A percentile compares a stretch with the other conserved stretches of the same genome.
phyloP scores from a whole-genome alignment of 306 rosid genomes.

The Benincasa hispida region DNA sequence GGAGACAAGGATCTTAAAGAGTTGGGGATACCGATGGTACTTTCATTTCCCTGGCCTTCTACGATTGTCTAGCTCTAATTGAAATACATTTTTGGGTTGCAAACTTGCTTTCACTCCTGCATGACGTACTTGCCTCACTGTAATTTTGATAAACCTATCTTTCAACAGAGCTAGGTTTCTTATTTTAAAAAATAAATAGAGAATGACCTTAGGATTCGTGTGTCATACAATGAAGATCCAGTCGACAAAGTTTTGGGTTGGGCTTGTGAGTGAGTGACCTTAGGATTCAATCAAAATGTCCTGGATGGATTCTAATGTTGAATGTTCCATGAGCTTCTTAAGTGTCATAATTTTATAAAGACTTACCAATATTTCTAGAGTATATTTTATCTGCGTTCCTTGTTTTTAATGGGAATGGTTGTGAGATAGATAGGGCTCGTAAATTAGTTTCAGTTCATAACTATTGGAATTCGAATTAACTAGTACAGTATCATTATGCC shows the following conservation, averaged over 20 bases:
- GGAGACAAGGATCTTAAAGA: constrained; percentile 59
- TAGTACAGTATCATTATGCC: neutral
- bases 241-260: neutral
- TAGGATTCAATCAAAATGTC: neutral
- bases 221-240: neutral
- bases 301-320: neutral
- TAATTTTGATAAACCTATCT: neutral
- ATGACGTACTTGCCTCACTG: neutral
- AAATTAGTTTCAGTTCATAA: neutral
- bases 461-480: neutral
- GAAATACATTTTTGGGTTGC: neutral
- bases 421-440: neutral
- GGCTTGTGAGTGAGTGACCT: neutral
- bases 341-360: neutral
- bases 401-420: neutral
- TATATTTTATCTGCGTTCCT: neutral
- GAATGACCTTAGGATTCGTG: neutral
- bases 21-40: constrained; percentile 63
- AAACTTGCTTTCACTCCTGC: neutral
- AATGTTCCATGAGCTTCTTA: neutral
- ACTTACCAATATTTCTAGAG: neutral
- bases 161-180: no score
- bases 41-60: neutral
- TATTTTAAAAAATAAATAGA: no score
- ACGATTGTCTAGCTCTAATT: neutral